phyloP scores from a whole-genome alignment of 2,329 filamentous ascomycete species.

The Coniochaeta sp. region DNA sequence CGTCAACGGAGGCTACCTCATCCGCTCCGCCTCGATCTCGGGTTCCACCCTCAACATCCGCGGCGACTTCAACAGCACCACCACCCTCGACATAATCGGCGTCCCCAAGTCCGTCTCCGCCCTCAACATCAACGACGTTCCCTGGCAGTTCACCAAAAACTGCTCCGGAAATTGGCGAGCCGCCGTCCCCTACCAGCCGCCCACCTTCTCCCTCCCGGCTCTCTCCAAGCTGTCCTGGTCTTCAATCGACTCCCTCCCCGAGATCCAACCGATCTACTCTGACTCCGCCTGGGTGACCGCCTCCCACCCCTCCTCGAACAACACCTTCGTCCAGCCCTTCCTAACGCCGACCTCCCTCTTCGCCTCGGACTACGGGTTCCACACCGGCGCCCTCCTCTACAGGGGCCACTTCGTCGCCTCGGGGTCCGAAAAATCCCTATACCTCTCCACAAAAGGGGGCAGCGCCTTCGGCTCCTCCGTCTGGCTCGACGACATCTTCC shows the following conservation, averaged over 20 bases:
- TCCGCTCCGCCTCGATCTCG: conserved; percentile 51
- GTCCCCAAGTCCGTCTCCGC: conserved; percentile 41
- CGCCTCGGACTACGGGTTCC: conserved; percentile 66
- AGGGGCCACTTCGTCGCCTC: conserved; percentile 61
- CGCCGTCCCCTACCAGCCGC: conserved; percentile 36
- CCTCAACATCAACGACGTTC: conserved; percentile 34
- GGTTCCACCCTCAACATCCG: conserved; percentile 53
- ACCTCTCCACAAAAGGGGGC: conserved; percentile 57
- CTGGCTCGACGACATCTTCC: conserved; percentile 56
- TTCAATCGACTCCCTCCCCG: conserved; percentile 64
- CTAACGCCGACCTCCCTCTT: conserved; percentile 62
- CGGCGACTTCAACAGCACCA: conserved; percentile 67
- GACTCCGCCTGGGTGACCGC: conserved; percentile 62
- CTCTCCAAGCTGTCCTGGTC: conserved; percentile 59
- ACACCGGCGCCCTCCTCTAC: conserved; percentile 62
- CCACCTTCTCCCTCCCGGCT: conserved; percentile 46
- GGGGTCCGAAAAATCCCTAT: conserved; percentile 51
- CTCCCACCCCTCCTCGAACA: conserved; percentile 50
- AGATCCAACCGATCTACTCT: conserved; percentile 57
- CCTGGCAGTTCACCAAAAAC: conserved; percentile 26
- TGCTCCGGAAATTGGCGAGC: conserved; percentile 42
- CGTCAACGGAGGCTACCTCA: conserved; percentile 56
- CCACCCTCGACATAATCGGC: conserved; percentile 61
- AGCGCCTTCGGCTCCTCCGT: conserved; percentile 58
- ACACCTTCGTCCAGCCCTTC: conserved; percentile 40